Evolutionary conservation across 2,329 filamentous ascomycete genomes (phyloP), one percentile per base, ranked within the genome.

Genomic region (Apiospora marii): DNA sequence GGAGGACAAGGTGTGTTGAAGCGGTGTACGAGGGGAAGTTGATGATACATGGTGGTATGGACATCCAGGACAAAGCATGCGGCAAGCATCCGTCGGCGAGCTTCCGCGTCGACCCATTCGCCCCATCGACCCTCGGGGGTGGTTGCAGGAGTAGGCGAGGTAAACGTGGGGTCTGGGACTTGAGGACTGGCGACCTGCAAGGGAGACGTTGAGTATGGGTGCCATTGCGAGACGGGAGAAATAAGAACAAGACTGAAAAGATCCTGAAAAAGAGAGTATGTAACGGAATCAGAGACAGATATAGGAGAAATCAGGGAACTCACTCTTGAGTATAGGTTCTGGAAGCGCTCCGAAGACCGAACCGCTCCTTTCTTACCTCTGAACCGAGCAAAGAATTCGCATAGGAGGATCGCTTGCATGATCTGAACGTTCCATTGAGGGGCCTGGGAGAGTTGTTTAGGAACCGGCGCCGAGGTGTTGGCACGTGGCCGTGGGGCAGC

Each of bases 21-120:
- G 61, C 82, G 82, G 44, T 80, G 78, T 37, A 80, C 79, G 49
- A 81, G 80, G 24, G 82, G 83, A 74, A 88, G 87, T 78, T 91
- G 86, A 70, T 87, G 84, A 76, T 88, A 90, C 74, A 86, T 82
- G 74, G 87, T 85, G 77, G 87, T 85, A 73, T 90, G 89, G 8
- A 86, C 83, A 77, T 91, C 89, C 72, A 89, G 81, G 70, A 89
- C 80, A 79, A 90, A 89, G 80, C 88, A 91, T 19, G 85, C 86
- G 46, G 86, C 83, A n/a, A 90, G 81, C 41, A 91, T 83, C 58
- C 89, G 86, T 71, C 87, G 86, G 71, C 82, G 83, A 10, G 87
- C 83, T 79, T 91, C 89, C 69, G 81, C 79, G 67, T 86, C 80
- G 53, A 90, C 78, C 89, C 89, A 91, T 73, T 80, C 76, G 51